Evolutionary conservation across 345 rosid species (phyloP).

Genomic region (Eucalyptus grandis): DNA sequence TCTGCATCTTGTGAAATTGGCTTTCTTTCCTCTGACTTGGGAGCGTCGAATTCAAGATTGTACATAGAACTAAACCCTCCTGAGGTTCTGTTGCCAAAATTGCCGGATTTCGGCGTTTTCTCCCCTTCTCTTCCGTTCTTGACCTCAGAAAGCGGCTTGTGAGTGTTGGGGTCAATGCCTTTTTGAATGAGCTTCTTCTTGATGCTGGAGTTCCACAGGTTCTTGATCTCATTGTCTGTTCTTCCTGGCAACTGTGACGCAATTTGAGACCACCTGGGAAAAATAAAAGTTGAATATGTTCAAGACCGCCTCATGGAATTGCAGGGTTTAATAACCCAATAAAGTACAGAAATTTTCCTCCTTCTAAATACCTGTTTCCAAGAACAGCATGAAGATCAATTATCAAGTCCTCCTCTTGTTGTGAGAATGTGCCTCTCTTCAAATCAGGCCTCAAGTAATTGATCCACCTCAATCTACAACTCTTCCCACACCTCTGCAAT

Average conservation of each 20-base stretch:
- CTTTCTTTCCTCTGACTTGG: neutral
- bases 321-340: neutral
- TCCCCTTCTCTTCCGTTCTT: neutral
- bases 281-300: neutral
- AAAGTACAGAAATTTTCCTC: neutral
- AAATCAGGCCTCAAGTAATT: constrained; percentile 10
- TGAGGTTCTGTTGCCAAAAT: neutral
- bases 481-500: constrained; percentile 11
- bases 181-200: constrained; percentile 6
- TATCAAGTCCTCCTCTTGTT: neutral
- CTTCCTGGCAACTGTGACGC: constrained; percentile 8
- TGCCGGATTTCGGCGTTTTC: neutral
- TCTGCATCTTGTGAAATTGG: neutral
- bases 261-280: constrained; percentile 7
- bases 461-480: constrained; percentile 10
- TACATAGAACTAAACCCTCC: neutral
- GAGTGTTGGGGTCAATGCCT: constrained; percentile 10
- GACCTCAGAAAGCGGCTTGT: neutral
- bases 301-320: neutral
- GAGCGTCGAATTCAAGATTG: neutral
- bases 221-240: constrained; percentile 14
- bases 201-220: constrained; percentile 16
- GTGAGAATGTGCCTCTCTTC: constrained; percentile 11
- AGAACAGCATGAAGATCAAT: constrained; percentile 1
- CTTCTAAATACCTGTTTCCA: neutral